These are phyloP conservation scores for Wickerhamiella occidentalis DNA, from an alignment of 805 yeast genomes.

Conservation along the genomic window DNA sequence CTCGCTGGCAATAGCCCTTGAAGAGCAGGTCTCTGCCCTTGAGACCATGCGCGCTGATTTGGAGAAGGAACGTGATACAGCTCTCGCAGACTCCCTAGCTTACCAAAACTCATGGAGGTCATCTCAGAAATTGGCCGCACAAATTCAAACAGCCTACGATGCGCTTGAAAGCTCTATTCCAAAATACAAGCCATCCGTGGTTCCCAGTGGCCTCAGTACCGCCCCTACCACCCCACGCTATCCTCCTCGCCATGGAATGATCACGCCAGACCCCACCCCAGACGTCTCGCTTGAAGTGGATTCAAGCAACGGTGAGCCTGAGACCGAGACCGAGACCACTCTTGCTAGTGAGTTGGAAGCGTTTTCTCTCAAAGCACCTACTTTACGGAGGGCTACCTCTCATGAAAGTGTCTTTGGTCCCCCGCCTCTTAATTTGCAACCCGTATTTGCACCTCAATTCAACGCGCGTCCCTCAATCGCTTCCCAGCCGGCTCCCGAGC, in stretches of 20 bases:
- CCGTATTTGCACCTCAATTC: slow-evolving; percentile 1
- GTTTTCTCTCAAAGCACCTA: background rate
- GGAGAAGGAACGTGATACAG: slow-evolving; percentile 8
- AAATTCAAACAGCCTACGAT: slow-evolving; percentile 5
- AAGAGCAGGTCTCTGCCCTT: slow-evolving; percentile 10
- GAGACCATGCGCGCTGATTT: slow-evolving; percentile 8
- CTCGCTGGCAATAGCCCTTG: slow-evolving; percentile 6
- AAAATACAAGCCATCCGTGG: background rate
- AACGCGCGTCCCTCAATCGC: background rate
- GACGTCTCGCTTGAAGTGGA: background rate
- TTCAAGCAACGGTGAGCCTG: no score
- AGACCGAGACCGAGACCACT: background rate
- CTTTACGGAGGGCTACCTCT: slow-evolving; percentile 1
- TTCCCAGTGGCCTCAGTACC: background rate
- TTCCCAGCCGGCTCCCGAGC: slow-evolving; percentile 1
- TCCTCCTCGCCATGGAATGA: background rate
- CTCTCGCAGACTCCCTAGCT: slow-evolving; percentile 5
- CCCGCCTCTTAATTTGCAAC: background rate
- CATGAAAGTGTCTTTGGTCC: slow-evolving; percentile 9
- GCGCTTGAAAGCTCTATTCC: slow-evolving; percentile 7
- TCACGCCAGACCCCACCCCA: background rate
- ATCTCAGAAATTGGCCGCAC: background rate
- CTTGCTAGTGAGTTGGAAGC: slow-evolving; percentile 6
- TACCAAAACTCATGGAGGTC: slow-evolving; percentile 8
- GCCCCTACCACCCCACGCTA: slow-evolving; percentile 1